These are phyloP conservation scores for Colletotrichum spinosum DNA, from an alignment of 2,329 filamentous ascomycete genomes.

Conservation along the genomic window DNA sequence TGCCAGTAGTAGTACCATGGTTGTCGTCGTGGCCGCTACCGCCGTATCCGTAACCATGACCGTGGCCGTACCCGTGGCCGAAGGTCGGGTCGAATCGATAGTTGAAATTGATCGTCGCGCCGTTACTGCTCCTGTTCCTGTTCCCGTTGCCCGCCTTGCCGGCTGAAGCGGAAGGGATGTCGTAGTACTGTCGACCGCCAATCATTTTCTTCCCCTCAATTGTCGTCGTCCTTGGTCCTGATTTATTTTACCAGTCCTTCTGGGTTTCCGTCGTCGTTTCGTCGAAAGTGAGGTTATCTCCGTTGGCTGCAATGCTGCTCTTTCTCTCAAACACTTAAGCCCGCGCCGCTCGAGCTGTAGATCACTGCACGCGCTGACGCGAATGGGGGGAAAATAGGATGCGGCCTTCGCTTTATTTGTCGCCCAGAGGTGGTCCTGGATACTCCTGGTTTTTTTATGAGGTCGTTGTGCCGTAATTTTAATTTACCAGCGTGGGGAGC, in stretches of 20 bases:
- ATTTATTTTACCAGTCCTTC: too few species aligned
- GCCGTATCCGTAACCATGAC: slow-evolving; percentile 3
- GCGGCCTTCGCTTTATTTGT: slow-evolving; percentile 20
- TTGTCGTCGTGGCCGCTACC: slow-evolving; percentile 18
- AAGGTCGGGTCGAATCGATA: slow-evolving; percentile 32
- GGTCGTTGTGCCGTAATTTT: slow-evolving; percentile 37
- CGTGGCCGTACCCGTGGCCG: slow-evolving; percentile 19
- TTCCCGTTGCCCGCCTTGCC: slow-evolving; percentile 10
- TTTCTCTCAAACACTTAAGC: too few species aligned
- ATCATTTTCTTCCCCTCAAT: slow-evolving; percentile 14
- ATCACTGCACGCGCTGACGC: too few species aligned
- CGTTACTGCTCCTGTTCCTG: slow-evolving; percentile 7
- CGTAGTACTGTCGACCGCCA: slow-evolving; percentile 33
- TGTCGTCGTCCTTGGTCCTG: background rate
- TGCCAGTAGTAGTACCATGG: slow-evolving; percentile 5
- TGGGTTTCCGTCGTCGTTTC: too few species aligned
- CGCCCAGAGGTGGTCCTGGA: slow-evolving; percentile 13
- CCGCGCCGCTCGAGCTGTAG: too few species aligned
- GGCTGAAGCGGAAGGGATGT: slow-evolving; percentile 14
- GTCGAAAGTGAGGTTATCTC: too few species aligned
- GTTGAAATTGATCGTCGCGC: background rate
- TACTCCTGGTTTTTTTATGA: slow-evolving; percentile 18
- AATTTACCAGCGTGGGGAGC: slow-evolving; percentile 34
- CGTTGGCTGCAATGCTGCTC: too few species aligned
- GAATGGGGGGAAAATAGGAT: background rate